Conservation (phyloP, 345 rosid genomes). For the Rhodamnia argentea region DNA sequence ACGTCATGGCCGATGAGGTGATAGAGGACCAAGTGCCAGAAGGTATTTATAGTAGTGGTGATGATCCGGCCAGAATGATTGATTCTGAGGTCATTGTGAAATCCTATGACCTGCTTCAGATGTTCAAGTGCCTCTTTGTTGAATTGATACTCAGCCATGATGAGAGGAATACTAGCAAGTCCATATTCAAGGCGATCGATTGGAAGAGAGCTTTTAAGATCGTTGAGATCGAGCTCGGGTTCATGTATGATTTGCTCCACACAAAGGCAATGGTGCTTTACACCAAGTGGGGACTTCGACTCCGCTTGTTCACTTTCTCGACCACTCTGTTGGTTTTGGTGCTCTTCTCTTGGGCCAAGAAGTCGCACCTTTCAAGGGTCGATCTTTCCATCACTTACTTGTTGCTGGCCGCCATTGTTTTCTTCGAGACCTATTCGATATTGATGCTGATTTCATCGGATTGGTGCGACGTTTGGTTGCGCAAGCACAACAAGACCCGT, state of each 20-base stretch:
- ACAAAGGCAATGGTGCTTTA: not conserved
- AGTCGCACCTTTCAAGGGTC: not conserved
- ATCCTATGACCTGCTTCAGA: not conserved
- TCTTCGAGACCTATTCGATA: slow-evolving; percentile 1
- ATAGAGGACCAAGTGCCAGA: not conserved
- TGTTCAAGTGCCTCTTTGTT: not conserved
- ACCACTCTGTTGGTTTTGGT: not conserved
- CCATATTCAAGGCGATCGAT: not conserved
- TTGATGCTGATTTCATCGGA: not conserved
- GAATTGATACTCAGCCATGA: not conserved
- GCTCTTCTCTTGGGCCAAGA: not conserved
- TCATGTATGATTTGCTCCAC: not conserved
- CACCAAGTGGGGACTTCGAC: not conserved
- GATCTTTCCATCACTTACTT: slow-evolving; percentile 10
- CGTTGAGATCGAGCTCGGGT: not conserved
- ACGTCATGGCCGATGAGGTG: not conserved
- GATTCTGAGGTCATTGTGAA: not conserved
- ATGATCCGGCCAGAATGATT: not conserved
- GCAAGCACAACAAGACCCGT: not conserved
- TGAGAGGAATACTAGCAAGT: not conserved
- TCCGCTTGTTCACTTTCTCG: slow-evolving; percentile 8
- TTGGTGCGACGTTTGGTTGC: slow-evolving; percentile 1
- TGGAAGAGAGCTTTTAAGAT: not conserved
- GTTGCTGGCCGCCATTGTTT: slow-evolving; percentile 1
- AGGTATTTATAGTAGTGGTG: not conserved